Percentiles rank a stretch among this genome's conserved stretches.
Evolutionary conservation across 1,284 basidiomycete species (phyloP).

Genomic region (Kalmanozyma brasiliensis): DNA sequence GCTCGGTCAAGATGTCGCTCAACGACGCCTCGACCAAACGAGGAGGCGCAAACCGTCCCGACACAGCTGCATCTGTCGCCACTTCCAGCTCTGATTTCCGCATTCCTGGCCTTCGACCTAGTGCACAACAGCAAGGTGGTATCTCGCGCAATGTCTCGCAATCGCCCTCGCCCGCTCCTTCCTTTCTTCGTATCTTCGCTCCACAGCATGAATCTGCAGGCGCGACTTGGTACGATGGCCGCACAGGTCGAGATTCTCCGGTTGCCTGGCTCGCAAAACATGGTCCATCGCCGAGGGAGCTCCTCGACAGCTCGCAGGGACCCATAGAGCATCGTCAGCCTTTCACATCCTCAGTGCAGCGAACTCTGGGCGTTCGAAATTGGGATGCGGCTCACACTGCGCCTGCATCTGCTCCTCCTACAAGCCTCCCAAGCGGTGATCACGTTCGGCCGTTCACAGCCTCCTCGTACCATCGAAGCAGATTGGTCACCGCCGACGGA

Average conservation of each 20-base stretch:
- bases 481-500: slow-evolving; percentile 37
- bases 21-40: neutral
- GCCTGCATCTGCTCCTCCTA: neutral
- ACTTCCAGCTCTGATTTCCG: slow-evolving; percentile 36
- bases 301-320: slow-evolving; percentile 20
- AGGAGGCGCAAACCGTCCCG: slow-evolving; percentile 2
- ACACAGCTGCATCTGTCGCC: slow-evolving; percentile 15
- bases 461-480: slow-evolving; percentile 42
- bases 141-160: neutral
- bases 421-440: slow-evolving; percentile 1
- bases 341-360: no score
- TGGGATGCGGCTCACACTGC: neutral
- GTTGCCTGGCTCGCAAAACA: slow-evolving; percentile 16
- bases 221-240: neutral
- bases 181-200: slow-evolving; percentile 24
- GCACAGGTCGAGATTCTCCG: neutral
- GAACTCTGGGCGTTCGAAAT: neutral
- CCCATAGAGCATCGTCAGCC: neutral
- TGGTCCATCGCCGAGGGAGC: slow-evolving; percentile 12
- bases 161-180: neutral
- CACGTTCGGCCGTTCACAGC: slow-evolving; percentile 36
- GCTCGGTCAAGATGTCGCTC: slow-evolving; percentile 4
- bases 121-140: neutral
- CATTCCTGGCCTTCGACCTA: slow-evolving; percentile 28
- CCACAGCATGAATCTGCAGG: slow-evolving; percentile 6